Base-by-base conservation (phyloP, 768 basidiomycete species). In the Boletellus ananas region DNA sequence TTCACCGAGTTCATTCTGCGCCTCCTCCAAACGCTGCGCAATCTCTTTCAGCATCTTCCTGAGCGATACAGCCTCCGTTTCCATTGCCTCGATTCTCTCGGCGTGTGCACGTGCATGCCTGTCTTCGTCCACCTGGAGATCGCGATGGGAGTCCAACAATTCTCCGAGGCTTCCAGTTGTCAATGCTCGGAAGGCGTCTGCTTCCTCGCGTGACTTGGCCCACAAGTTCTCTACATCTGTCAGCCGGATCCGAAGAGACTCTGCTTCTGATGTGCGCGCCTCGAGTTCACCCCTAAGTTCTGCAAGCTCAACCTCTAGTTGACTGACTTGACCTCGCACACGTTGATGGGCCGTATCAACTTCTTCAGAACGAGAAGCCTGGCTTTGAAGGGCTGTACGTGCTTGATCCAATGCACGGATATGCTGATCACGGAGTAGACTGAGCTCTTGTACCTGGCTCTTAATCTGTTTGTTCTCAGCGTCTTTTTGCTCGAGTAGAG, bases 141-240 rank as follows among this genome's bases (percentile, higher is more conserved):
- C 89, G 33, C 85, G 81, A 72, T 95, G 94, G 3, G 87, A 84
- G 63, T 94, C 90, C 40, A 96, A 74, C 17, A 96, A 75, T 63
- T 94, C 83, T 20, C 92, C 93, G 3, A 96, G 78, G 60, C 85
- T 80, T 41, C 85, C 83, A 2, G 91, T 95, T 3, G 94, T 94
- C 45, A 93, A 73, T 18, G 88, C 86, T 47, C 93, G 77, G 67
- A 94, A 84, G 2, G 87, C 83, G 66, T 96, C 94, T 3, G 93
- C 91, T 72, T 97, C 93, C 70, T 94, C 88, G 13, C 93, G 83
- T 37, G 92, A 91, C 67, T 92, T 89, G 21, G 88, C 81, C 85
- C 93, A 96, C 9, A 87, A 83, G 62, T 88, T 92, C 71, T 96
- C 94, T 37, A 86, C 84, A 47, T 94, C 90, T 21, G 79, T 73